Percentiles rank a stretch among this genome's conserved stretches.
Conservation (phyloP, 495 filamentous ascomycete genomes). For the Halenospora varia region DNA sequence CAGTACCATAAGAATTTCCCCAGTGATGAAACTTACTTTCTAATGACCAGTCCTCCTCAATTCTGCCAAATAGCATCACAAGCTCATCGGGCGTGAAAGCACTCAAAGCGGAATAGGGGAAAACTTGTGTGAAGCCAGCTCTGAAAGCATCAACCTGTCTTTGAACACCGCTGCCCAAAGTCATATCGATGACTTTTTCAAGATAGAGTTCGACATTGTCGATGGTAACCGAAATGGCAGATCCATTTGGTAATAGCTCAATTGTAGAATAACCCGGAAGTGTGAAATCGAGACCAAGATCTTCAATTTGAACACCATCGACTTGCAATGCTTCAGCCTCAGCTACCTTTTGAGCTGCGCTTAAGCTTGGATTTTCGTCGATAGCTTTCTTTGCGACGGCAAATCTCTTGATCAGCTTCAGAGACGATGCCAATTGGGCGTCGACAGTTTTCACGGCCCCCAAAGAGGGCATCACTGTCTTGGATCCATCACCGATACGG, state of each 20-base stretch:
- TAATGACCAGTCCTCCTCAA: slow-evolving; percentile 96
- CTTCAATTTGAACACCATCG: slow-evolving; percentile 74
- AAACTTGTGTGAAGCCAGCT: slow-evolving; percentile 89
- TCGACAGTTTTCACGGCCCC: slow-evolving; percentile 93
- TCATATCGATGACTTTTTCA: slow-evolving; percentile 87
- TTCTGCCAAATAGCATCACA: slow-evolving; percentile 91
- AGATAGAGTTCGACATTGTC: slow-evolving; percentile 87
- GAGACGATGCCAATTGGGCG: slow-evolving; percentile 74
- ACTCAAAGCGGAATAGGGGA: slow-evolving; percentile 86
- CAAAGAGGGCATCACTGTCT: slow-evolving; percentile 75
- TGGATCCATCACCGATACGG: slow-evolving; percentile 76
- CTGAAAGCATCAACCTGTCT: slow-evolving; percentile 90
- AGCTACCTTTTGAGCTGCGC: slow-evolving; percentile 61
- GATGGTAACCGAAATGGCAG: slow-evolving; percentile 72
- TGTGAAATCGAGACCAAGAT: slow-evolving; percentile 89
- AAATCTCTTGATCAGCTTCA: slow-evolving; percentile 87
- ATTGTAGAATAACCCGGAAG: slow-evolving; percentile 89
- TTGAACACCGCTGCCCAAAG: slow-evolving; percentile 79
- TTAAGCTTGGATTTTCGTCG: slow-evolving; percentile 61
- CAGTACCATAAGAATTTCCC: slow-evolving; percentile 17
- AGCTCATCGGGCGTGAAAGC: slow-evolving; percentile 96
- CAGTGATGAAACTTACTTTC: slow-evolving; percentile 64
- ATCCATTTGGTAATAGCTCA: slow-evolving; percentile 73
- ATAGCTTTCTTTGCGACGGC: slow-evolving; percentile 75
- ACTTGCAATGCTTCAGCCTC: slow-evolving; percentile 64